Base-by-base conservation (phyloP, 2,329 filamentous ascomycete genomes). In the Ustilaginoidea virens region DNA sequence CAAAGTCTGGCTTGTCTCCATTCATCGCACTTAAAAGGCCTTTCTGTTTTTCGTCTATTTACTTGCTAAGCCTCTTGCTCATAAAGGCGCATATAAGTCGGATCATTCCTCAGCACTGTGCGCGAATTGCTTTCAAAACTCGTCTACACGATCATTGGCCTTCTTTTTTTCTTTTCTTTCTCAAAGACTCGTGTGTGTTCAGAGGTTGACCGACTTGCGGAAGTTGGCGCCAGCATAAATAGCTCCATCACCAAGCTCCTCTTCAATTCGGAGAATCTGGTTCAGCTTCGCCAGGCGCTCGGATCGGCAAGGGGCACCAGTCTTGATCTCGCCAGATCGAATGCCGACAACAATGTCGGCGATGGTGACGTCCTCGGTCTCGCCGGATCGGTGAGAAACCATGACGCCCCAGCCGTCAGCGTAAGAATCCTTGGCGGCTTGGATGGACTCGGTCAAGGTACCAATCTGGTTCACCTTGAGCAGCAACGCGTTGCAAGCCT, bases 391-490 rank as follows among this genome's bases (percentile, higher is more conserved):
- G 73, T 98, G 90, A 43, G 90, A 96, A 41, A 98, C 90, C 90
- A 98, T 96, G 67, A 98, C 86, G 57, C 87, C 87, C 90, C 90
- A 98, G 57, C 74, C 76, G 47, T 82, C 87, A 45, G 79, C 80
- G 57, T 90, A 96, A 29, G 87, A 92, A 66, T 96, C 90, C 74
- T 96, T 94, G 58, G 90, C 87, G 32, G 90, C 90, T 69, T 96
- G 86, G 65, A 96, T 94, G 36, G 90, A 93, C 72, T 98, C 90
- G 47, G 83, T 92, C 51, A 98, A 76, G 45, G 90, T 94, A 64
- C 90, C 90, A 49, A 98, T 98, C 73, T 98, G 90, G 80, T 98
- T 98, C 62, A 98, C 86, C 80, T 98, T 98, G 56, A 98, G 82
- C 39, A 98, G 74, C 36, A 98, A 80, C 42, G 86, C 81, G 56